A percentile compares a stretch with the other conserved stretches of the same genome.
phyloP scores from a whole-genome alignment of 148 eudicot species.

The Amaranthus cruentus region DNA sequence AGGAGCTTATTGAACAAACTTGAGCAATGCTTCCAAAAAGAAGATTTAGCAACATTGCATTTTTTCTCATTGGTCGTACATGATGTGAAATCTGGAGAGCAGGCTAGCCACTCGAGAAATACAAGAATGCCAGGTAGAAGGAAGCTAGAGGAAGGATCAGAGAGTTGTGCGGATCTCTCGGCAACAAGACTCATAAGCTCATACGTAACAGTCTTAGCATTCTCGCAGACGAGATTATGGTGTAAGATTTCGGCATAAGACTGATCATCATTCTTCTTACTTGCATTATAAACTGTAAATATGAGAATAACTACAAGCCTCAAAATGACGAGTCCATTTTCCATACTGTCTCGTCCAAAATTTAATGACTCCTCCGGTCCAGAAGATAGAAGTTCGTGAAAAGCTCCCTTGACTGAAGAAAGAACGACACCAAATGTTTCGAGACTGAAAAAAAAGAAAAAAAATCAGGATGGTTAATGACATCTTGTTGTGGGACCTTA shows the following conservation, averaged over 20 bases:
- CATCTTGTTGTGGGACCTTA: not conserved
- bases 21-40: constrained; percentile 49
- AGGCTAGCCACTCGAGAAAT: constrained; percentile 60
- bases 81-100: constrained; percentile 43
- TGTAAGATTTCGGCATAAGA: constrained; percentile 53
- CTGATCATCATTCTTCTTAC: constrained; percentile 45
- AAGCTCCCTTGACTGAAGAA: constrained; percentile 33
- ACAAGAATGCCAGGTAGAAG: constrained; percentile 51
- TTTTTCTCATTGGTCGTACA: constrained; percentile 31
- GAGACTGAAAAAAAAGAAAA: constrained; percentile 33
- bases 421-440: constrained; percentile 43
- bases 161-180: constrained; percentile 40
- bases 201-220: constrained; percentile 41
- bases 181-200: constrained; percentile 44
- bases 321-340: constrained; percentile 40
- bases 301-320: constrained; percentile 43
- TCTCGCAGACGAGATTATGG: constrained; percentile 44
- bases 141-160: constrained; percentile 46
- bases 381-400: constrained; percentile 46
- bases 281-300: constrained; percentile 44
- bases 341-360: constrained; percentile 39
- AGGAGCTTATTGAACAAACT: constrained; percentile 45
- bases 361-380: constrained; percentile 44
- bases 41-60: constrained; percentile 28
- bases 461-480: constrained; percentile 1